These are phyloP conservation scores for Ophiostoma ulmi DNA, from an alignment of 2,329 filamentous ascomycete genomes.

Conservation along the genomic window DNA sequence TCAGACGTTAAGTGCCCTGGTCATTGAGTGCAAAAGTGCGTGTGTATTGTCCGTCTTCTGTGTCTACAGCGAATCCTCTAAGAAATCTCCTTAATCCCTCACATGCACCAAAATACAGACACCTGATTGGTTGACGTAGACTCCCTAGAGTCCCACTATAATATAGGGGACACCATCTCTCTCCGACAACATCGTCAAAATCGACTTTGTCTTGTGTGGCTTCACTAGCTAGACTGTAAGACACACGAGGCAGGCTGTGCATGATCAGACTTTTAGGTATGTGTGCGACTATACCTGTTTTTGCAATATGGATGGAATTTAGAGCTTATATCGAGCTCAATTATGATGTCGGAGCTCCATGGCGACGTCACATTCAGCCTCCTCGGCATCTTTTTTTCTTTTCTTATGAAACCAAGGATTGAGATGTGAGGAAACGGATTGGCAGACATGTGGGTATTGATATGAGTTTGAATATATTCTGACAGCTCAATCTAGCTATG, in stretches of 20 bases:
- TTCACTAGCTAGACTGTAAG: not conserved
- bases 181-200: constrained; percentile 18
- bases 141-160: too few species aligned
- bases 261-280: not conserved
- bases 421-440: not conserved
- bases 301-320: not conserved
- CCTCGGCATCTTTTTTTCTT: not conserved
- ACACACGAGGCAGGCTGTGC: not conserved
- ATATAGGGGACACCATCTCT: too few species aligned
- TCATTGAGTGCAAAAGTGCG: too few species aligned
- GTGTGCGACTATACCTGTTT: not conserved
- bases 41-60: too few species aligned
- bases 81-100: too few species aligned
- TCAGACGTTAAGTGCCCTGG: too few species aligned
- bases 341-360: not conserved
- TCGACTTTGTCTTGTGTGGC: not conserved
- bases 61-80: too few species aligned
- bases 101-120: too few species aligned
- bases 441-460: not conserved
- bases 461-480: not conserved
- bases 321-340: not conserved
- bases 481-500: not conserved
- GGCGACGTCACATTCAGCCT: not conserved
- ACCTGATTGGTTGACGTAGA: too few species aligned
- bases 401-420: not conserved